Evolutionary conservation across 331 rosid genomes (phyloP), one percentile per base, ranked within the genome.

Genomic region (Cydonia oblonga): DNA sequence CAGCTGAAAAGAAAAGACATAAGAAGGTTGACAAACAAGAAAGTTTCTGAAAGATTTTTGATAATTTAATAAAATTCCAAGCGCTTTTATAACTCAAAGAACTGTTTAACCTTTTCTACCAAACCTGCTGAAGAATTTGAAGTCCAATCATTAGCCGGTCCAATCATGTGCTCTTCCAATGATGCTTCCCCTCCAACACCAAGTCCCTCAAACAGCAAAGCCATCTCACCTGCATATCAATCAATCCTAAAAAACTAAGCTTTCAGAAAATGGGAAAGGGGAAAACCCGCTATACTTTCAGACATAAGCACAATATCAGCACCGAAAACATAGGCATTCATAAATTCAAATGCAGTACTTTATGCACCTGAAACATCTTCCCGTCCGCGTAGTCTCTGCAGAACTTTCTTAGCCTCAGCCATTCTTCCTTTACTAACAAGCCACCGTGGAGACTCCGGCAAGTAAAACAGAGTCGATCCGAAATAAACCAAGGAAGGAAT

Each of bases 371-470:
- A 56, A 77, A 77, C 81, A 64, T 77, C 76, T 35, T 77, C 81
- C 76, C 38, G 68, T 38, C 76, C 66, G 4, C 72, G 76, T 32
- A 77, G 40, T 53, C 46, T 56, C 46, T 69, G 81, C 46, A 53
- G 64, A 52, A 77, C 81, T 15, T n/a, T n/a, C 26, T 70, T 77
- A 5, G 76, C 81, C 66, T 77, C 76, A 6, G 53, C 32, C 76
- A 70, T 70, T 38, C 35, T 40, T 7, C 76, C 81, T 70, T 70
- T 77, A 64, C 76, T 70, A 9, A 77, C 80, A 18, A 77, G 64
- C 81, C 81, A 77, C 57, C 76, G 59, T 4, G 81, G 81, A n/a
- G 76, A 77, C 40, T 77, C 81, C 6, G 81, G 81, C 66, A 77
- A 62, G 42, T 70, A 77, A 77, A 77, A n/a, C 54, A 70, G 52